These are phyloP conservation scores for Dovyalis caffra DNA, from an alignment of 345 rosid genomes.

Conservation along the genomic window DNA sequence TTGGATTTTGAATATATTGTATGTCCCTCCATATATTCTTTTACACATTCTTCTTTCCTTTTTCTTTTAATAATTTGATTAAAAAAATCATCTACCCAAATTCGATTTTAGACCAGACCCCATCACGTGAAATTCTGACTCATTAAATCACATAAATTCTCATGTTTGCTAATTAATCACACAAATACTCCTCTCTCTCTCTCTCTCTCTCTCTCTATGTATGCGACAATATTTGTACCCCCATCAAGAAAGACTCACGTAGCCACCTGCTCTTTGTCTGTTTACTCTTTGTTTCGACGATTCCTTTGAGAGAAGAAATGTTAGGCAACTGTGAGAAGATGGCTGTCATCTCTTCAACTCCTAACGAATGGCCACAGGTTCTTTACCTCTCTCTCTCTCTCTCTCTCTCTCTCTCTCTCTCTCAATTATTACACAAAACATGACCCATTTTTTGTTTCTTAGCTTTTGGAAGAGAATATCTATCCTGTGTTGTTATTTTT, in stretches of 20 bases:
- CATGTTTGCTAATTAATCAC: conserved; percentile 4
- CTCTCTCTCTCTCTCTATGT: neutral
- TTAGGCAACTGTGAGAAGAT: conserved; percentile 56
- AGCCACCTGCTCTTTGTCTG: conserved; percentile 73
- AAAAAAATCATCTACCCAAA: neutral
- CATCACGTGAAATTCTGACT: conserved; percentile 44
- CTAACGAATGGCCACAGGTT: conserved; percentile 68
- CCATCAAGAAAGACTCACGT: conserved; percentile 43
- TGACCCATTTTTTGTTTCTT: conserved; percentile 48
- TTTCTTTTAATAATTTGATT: neutral
- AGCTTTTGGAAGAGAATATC: conserved; percentile 41
- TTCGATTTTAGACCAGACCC: conserved; percentile 22
- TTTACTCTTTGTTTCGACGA: conserved; percentile 63
- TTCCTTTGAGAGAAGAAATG: conserved; percentile 52
- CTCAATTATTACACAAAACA: conserved; percentile 46
- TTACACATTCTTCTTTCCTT: conserved; percentile 13
- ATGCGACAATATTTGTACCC: conserved; percentile 12
- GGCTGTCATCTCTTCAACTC: conserved; percentile 56
- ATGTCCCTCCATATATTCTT: conserved; percentile 23
- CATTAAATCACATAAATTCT: conserved; percentile 7
- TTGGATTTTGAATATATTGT: conserved; percentile 40
- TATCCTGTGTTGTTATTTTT: conserved; percentile 27
- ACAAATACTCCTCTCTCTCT: neutral
- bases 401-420: conserved; percentile 22
- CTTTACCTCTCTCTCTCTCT: conserved; percentile 20